Conservation (phyloP, 2,329 filamentous ascomycete species). For the Neospermospora avenae region DNA sequence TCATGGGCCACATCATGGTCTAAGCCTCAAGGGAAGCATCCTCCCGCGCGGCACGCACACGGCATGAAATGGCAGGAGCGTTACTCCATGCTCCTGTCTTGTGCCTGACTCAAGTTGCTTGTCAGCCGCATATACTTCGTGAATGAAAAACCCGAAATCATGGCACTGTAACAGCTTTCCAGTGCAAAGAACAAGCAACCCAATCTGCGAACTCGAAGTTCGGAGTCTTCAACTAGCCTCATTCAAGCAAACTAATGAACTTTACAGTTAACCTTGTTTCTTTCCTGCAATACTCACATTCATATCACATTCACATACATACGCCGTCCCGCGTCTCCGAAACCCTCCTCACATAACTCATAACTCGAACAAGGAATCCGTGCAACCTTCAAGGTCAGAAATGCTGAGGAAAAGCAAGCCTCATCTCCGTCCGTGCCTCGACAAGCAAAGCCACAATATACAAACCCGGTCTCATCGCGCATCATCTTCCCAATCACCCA, state of each 20-base stretch:
- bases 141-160: too few relatives aligned
- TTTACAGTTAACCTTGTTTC: too few relatives aligned
- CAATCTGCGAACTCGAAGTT: too few relatives aligned
- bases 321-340: neutral
- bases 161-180: too few relatives aligned
- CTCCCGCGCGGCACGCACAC: neutral
- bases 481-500: neutral
- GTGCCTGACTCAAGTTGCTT: too few relatives aligned
- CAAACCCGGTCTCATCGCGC: neutral
- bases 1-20: neutral
- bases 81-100: neutral
- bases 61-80: neutral
- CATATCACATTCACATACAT: neutral
- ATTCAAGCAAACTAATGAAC: too few relatives aligned
- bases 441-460: neutral
- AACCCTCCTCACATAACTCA: neutral
- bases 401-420: neutral
- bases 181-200: too few relatives aligned
- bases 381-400: neutral
- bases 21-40: neutral
- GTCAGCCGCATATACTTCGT: too few relatives aligned
- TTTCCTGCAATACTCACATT: too few relatives aligned
- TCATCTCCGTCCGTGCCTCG: constrained; percentile 2
- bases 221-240: too few relatives aligned
- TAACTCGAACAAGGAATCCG: neutral